These are phyloP conservation scores for Blastocladiella britannica DNA, from an alignment of 192 early-diverging fungal species.

Conservation along the genomic window DNA sequence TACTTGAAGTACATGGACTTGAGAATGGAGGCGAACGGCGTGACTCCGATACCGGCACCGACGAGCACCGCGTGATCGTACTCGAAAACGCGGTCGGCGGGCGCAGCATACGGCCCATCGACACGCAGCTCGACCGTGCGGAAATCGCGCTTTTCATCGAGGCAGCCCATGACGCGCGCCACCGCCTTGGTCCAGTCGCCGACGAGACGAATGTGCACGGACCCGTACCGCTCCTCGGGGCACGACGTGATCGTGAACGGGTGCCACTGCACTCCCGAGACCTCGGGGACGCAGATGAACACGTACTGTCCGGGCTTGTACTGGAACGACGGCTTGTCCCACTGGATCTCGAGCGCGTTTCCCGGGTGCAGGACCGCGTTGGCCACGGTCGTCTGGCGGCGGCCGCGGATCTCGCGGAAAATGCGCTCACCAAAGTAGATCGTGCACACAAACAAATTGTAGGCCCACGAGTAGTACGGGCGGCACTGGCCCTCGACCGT, in stretches of 20 bases:
- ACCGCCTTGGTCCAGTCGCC: conserved; percentile 51
- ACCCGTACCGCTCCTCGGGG: conserved; percentile 54
- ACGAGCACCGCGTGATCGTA: conserved; percentile 45
- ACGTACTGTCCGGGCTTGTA: conserved; percentile 52
- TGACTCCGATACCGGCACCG: conserved; percentile 66
- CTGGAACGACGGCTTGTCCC: conserved; percentile 26
- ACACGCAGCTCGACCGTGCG: conserved; percentile 11
- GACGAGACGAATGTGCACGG: conserved; percentile 53
- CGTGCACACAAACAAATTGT: conserved; percentile 6
- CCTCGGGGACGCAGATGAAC: conserved; percentile 45
- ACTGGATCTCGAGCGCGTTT: conserved; percentile 46
- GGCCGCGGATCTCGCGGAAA: conserved; percentile 34
- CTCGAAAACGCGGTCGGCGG: conserved; percentile 55
- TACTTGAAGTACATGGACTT: conserved; percentile 57
- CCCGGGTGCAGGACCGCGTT: conserved; percentile 57
- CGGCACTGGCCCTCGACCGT: conserved; percentile 12
- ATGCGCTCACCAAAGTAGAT: conserved; percentile 43
- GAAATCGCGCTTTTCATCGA: conserved; percentile 10
- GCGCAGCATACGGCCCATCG: conserved; percentile 50
- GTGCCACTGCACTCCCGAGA: conserved; percentile 55
- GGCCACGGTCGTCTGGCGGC: conserved; percentile 31
- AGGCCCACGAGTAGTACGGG: conserved; percentile 4
- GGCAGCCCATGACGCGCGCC: conserved; percentile 42
- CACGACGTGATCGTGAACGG: conserved; percentile 54
- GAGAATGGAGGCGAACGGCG: conserved; percentile 50